Evolutionary conservation across 2,329 filamentous ascomycete genomes (phyloP).

Genomic region (Bipolaris sorokiniana): DNA sequence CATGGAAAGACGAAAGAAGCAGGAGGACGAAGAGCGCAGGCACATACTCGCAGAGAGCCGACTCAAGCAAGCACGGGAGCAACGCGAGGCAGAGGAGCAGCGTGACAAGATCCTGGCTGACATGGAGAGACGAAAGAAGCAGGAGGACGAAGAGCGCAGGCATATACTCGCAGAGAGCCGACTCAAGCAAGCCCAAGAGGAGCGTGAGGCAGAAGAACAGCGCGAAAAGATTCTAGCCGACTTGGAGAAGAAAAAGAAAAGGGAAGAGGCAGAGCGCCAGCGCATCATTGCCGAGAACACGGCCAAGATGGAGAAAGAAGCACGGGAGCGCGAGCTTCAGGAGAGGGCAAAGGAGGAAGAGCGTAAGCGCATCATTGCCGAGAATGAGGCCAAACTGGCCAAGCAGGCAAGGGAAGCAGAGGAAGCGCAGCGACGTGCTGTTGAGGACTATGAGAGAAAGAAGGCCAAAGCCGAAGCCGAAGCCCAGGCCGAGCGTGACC

Average conservation of each 20-base stretch:
- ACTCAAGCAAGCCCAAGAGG: conserved; percentile 11
- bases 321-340: conserved; percentile 31
- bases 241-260: conserved; percentile 29
- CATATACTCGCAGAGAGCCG: conserved; percentile 41
- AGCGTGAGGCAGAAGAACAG: conserved; percentile 24
- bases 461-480: conserved; percentile 42
- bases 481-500: conserved; percentile 39
- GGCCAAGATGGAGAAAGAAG: conserved; percentile 39
- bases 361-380: conserved; percentile 40
- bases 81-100: conserved; percentile 24
- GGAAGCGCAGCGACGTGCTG: conserved; percentile 40
- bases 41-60: conserved; percentile 41
- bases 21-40: conserved; percentile 38
- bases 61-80: conserved; percentile 11
- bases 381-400: conserved; percentile 38
- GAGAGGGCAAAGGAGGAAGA: conserved; percentile 23
- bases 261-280: conserved; percentile 35
- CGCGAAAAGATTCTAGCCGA: conserved; percentile 24
- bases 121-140: conserved; percentile 45
- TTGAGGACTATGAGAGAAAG: conserved; percentile 45
- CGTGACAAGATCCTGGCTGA: conserved; percentile 22
- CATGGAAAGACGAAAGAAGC: conserved; percentile 48
- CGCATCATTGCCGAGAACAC: conserved; percentile 41
- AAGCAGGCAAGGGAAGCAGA: conserved; percentile 41
- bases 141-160: conserved; percentile 37